Conservation (phyloP, 176 grass and related monocot genomes). For the Cenchrus americanus region DNA sequence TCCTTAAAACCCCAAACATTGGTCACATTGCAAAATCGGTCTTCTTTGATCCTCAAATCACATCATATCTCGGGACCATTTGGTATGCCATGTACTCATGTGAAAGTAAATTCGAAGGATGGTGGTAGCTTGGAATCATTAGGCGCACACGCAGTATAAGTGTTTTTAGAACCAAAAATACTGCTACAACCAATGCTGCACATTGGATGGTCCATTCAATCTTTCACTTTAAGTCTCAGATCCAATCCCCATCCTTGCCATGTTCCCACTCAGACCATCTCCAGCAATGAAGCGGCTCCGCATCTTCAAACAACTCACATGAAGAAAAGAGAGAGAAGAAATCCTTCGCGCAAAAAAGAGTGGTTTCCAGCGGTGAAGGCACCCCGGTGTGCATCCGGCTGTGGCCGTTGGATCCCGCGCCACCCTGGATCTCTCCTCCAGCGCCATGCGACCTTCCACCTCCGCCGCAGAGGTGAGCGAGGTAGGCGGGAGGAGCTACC, state of each 20-base stretch:
- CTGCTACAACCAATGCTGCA: background rate
- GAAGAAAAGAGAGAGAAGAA: too few species aligned
- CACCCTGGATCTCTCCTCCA: too few species aligned
- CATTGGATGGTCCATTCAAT: background rate
- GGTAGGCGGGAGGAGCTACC: too few species aligned
- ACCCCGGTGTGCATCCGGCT: too few species aligned
- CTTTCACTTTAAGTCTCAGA: background rate
- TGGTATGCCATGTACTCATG: background rate
- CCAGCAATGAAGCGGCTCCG: too few species aligned
- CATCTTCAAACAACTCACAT: too few species aligned
- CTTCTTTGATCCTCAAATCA: background rate
- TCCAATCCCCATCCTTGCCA: background rate
- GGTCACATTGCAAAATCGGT: background rate
- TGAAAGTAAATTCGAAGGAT: background rate
- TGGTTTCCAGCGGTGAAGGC: too few species aligned
- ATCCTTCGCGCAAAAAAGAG: too few species aligned
- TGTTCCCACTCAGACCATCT: background rate
- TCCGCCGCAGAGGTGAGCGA: too few species aligned
- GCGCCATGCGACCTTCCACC: too few species aligned
- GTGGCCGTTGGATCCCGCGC: too few species aligned
- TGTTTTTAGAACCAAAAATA: background rate
- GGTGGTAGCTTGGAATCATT: background rate
- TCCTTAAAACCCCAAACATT: background rate
- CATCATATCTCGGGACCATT: background rate
- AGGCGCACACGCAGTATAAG: background rate